Conservation (phyloP, 192 early-diverging fungal species). For the Coemansia furcata region DNA sequence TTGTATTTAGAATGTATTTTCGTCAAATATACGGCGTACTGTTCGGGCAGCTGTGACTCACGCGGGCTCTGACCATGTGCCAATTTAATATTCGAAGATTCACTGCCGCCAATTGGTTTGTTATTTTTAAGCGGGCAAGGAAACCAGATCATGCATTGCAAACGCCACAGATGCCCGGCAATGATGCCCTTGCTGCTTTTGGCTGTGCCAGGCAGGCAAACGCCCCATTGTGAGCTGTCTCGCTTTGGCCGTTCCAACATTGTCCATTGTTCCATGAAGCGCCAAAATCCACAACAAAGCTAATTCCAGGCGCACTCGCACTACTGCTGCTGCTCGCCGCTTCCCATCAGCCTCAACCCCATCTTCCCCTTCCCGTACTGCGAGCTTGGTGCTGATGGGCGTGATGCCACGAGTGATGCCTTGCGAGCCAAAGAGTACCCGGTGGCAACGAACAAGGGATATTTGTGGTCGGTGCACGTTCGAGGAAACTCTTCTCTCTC, state of each 20-base stretch:
- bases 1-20: background rate
- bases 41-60: background rate
- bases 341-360: conserved; percentile 14
- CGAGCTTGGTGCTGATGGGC: background rate
- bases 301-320: background rate
- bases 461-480: background rate
- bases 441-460: background rate
- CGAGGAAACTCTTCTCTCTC: background rate
- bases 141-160: background rate
- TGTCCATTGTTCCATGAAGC: background rate
- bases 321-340: conserved; percentile 8
- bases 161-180: background rate
- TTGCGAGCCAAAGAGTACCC: background rate
- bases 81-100: background rate
- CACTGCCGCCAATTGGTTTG: background rate
- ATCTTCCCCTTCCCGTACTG: background rate
- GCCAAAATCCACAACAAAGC: conserved; percentile 15
- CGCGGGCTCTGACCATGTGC: background rate
- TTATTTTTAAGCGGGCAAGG: background rate
- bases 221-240: background rate
- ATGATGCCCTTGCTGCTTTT: background rate
- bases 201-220: background rate
- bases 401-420: conserved; percentile 1
- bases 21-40: background rate
- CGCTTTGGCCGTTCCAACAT: background rate